phyloP scores from a whole-genome alignment of 2,329 filamentous ascomycete genomes.

The Aureobasidium leucospermi region DNA sequence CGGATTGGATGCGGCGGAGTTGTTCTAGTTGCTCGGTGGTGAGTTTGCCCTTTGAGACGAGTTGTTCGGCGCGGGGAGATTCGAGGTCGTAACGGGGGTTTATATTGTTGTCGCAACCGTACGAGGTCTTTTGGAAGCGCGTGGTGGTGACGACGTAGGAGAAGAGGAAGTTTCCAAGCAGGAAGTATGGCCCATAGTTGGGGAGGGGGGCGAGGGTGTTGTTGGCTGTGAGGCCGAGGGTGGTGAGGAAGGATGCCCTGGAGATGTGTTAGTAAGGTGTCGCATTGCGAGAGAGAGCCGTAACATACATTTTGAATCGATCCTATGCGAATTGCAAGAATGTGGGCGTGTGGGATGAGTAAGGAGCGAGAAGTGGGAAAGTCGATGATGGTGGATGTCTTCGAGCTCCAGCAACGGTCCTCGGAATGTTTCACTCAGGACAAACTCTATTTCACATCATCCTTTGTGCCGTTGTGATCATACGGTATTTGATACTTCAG shows the following conservation, averaged over 20 bases:
- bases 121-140: conserved; percentile 36
- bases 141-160: conserved; percentile 39
- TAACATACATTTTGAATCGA: not conserved
- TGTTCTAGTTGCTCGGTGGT: conserved; percentile 35
- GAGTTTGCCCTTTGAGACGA: conserved; percentile 36
- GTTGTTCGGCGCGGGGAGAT: conserved; percentile 25
- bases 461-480: not conserved
- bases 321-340: not conserved
- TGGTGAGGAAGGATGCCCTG: conserved; percentile 15
- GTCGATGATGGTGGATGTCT: not conserved
- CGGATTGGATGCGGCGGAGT: conserved; percentile 38
- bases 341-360: not conserved
- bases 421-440: not conserved
- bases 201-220: conserved; percentile 16
- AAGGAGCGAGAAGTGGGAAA: not conserved
- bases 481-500: too few species aligned
- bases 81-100: conserved; percentile 40
- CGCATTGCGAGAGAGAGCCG: not conserved
- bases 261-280: not conserved
- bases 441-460: not conserved
- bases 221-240: conserved; percentile 22
- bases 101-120: conserved; percentile 42
- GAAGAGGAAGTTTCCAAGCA: conserved; percentile 37
- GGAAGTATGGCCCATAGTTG: conserved; percentile 25
- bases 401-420: not conserved